Percentiles rank a stretch among this genome's conserved stretches.
These are phyloP conservation scores for Sextonia rubra DNA, from an alignment of 164 flowering plant genomes.

Conservation along the genomic window DNA sequence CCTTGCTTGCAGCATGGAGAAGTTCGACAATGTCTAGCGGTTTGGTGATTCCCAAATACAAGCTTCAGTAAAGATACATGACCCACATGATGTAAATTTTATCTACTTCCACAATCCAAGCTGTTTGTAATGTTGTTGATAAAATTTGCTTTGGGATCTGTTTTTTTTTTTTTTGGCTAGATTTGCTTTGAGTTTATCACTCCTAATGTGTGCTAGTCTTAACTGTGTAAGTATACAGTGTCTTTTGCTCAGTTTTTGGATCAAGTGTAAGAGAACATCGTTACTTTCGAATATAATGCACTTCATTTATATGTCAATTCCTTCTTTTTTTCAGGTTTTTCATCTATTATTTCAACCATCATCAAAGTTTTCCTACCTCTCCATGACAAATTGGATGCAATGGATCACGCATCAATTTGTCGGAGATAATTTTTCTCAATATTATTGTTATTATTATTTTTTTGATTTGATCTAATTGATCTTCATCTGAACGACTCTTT, in stretches of 20 bases:
- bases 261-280: too few relatives aligned
- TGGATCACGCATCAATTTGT: too few relatives aligned
- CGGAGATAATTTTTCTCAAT: too few relatives aligned
- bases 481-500: too few relatives aligned
- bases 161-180: too few relatives aligned
- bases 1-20: constrained; percentile 55
- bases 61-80: constrained; percentile 20
- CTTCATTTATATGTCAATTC: neutral
- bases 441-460: too few relatives aligned
- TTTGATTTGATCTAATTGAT: too few relatives aligned
- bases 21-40: constrained; percentile 41
- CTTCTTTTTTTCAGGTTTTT: too few relatives aligned
- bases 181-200: neutral
- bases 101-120: neutral
- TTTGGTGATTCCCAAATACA: constrained; percentile 40
- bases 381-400: too few relatives aligned
- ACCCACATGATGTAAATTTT: constrained; percentile 16
- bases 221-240: neutral
- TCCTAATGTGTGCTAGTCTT: neutral
- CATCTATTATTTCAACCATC: too few relatives aligned
- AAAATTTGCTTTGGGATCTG: neutral
- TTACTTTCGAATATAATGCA: neutral
- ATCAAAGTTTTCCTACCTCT: too few relatives aligned
- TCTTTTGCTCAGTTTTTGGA: neutral
- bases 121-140: neutral